Evolutionary conservation across 2,329 filamentous ascomycete genomes (phyloP).

Genomic region (Venturia carpophila): DNA sequence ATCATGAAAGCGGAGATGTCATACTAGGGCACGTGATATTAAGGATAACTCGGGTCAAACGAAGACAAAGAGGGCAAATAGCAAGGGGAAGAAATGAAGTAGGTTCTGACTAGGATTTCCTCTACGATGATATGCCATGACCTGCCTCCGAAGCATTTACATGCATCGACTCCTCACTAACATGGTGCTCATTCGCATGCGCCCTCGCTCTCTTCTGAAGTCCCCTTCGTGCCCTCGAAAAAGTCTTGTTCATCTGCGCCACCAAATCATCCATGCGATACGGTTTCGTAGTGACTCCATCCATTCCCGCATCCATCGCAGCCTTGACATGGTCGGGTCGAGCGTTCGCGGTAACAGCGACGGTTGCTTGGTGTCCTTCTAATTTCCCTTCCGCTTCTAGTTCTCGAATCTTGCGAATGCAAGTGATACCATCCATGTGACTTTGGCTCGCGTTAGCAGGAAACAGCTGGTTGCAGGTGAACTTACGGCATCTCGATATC

Average conservation of each 20-base stretch:
- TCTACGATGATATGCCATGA: no score
- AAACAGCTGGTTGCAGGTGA: background rate
- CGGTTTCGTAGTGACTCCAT: constrained; percentile 19
- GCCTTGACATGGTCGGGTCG: constrained; percentile 28
- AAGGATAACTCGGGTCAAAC: no score
- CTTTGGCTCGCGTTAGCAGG: background rate
- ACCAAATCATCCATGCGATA: constrained; percentile 19
- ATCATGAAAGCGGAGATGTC: background rate
- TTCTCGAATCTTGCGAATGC: constrained; percentile 28
- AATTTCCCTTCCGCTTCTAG: constrained; percentile 26
- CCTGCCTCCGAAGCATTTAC: background rate
- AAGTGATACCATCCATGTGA: constrained; percentile 32
- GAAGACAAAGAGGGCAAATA: background rate
- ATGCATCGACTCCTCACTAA: background rate
- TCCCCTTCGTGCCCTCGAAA: background rate
- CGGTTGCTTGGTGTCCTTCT: constrained; percentile 28
- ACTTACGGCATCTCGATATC: constrained; percentile 32
- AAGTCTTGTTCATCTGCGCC: constrained; percentile 6
- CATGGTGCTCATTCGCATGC: no score
- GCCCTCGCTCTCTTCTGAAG: no score
- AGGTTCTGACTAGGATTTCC: background rate
- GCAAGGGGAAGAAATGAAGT: background rate
- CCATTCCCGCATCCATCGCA: constrained; percentile 29
- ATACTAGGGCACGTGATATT: background rate
- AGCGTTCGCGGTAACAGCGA: constrained; percentile 33